Evolutionary conservation across 306 rosid genomes (phyloP).

Genomic region (Comarum palustre): DNA sequence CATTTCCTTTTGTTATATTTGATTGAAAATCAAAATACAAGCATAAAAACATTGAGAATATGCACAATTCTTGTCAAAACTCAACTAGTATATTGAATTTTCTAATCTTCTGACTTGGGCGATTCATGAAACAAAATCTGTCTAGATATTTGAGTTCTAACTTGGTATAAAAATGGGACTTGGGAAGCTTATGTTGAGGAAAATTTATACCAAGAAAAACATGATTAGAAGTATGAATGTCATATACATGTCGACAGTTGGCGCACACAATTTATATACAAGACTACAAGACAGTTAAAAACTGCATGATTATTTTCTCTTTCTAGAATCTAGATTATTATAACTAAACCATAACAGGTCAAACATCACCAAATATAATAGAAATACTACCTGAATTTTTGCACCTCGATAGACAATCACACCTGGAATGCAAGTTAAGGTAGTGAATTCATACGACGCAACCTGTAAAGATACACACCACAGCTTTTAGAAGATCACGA

Average conservation of each 20-base stretch:
- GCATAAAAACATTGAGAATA: background rate
- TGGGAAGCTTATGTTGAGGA: background rate
- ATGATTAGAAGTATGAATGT: background rate
- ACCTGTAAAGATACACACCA: slow-evolving; percentile 53
- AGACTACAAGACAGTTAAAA: background rate
- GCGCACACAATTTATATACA: background rate
- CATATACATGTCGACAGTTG: background rate
- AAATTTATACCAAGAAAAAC: background rate
- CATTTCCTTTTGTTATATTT: background rate
- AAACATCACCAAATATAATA: background rate
- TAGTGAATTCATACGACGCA: slow-evolving; percentile 97
- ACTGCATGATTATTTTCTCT: background rate
- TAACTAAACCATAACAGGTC: background rate
- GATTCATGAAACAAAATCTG: background rate
- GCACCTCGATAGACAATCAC: slow-evolving; percentile 90
- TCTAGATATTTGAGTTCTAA: background rate
- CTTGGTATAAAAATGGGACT: background rate
- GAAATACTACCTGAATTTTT: slow-evolving; percentile 72
- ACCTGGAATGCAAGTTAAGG: slow-evolving; percentile 96
- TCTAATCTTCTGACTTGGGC: background rate
- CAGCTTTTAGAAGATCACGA: slow-evolving; percentile 23
- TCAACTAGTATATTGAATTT: background rate
- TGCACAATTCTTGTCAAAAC: background rate
- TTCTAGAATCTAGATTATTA: slow-evolving; percentile 5
- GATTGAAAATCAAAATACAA: background rate